A percentile compares a stretch with the other conserved stretches of the same genome.
These are phyloP conservation scores for Alopecurus myosuroides DNA, from an alignment of 176 grass and related monocot species.

Conservation along the genomic window DNA sequence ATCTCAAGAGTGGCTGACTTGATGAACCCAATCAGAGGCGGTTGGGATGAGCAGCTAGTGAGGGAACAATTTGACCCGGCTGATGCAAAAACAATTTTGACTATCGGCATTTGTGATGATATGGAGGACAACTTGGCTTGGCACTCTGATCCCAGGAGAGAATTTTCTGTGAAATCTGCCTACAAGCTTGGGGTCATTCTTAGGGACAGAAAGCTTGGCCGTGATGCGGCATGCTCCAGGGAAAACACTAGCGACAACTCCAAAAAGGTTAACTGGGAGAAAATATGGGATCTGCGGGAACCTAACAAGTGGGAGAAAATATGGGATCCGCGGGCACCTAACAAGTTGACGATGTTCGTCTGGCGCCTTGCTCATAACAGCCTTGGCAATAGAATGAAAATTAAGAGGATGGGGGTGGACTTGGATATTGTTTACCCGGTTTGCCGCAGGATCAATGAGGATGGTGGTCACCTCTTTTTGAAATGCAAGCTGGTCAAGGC, in stretches of 20 bases:
- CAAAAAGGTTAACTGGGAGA: neutral
- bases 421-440: no score
- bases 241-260: neutral
- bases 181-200: neutral
- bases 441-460: no score
- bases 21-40: neutral
- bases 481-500: no score
- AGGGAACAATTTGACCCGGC: neutral
- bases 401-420: no score
- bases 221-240: neutral
- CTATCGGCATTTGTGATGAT: neutral
- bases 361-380: neutral
- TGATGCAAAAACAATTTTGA: neutral
- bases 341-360: neutral
- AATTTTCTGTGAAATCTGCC: neutral
- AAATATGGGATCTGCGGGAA: neutral
- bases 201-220: neutral
- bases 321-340: neutral
- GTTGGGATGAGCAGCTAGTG: neutral
- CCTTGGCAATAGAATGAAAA: neutral
- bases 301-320: no score
- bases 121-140: neutral
- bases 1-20: no score
- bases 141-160: neutral
- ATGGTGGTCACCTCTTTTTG: no score